Conservation (phyloP, 345 rosid species). For the Carallia brachiata region DNA sequence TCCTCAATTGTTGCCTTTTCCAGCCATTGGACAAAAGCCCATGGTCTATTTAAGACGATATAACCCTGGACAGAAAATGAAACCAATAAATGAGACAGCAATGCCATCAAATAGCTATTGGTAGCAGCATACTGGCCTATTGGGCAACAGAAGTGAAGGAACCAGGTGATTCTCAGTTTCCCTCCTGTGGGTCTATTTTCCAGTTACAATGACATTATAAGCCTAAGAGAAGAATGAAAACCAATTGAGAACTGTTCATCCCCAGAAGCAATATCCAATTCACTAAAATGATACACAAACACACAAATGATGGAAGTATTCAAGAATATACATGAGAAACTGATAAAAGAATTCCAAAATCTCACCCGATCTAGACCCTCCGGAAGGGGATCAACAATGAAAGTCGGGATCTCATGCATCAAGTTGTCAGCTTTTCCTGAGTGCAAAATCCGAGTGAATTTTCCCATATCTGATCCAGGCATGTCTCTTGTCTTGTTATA, state of each 20-base stretch:
- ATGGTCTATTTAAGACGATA: constrained; percentile 92
- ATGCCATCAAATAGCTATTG: not conserved
- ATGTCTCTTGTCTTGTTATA: constrained; percentile 69
- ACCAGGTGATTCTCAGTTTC: too few species aligned
- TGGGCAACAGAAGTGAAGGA: too few species aligned
- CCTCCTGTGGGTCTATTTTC: too few species aligned
- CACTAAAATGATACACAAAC: not conserved
- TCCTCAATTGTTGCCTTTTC: constrained; percentile 82
- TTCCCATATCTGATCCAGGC: constrained; percentile 94
- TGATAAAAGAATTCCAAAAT: constrained; percentile 2
- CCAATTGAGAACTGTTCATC: not conserved
- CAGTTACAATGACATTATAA: not conserved
- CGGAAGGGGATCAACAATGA: constrained; percentile 92
- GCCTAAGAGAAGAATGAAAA: not conserved
- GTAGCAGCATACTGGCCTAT: not conserved
- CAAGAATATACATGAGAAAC: constrained; percentile 8
- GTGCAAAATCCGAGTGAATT: constrained; percentile 88
- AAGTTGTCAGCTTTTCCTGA: constrained; percentile 81
- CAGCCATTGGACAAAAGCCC: constrained; percentile 99
- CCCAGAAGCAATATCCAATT: not conserved
- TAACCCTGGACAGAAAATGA: constrained; percentile 64
- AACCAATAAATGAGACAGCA: constrained; percentile 2
- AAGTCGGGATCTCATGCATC: constrained; percentile 89
- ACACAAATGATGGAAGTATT: not conserved
- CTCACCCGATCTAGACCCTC: constrained; percentile 83